Evolutionary conservation across 2,329 filamentous ascomycete species (phyloP), one percentile per base, ranked within the genome.

Genomic region (Hawksworthiomyces lignivorus): DNA sequence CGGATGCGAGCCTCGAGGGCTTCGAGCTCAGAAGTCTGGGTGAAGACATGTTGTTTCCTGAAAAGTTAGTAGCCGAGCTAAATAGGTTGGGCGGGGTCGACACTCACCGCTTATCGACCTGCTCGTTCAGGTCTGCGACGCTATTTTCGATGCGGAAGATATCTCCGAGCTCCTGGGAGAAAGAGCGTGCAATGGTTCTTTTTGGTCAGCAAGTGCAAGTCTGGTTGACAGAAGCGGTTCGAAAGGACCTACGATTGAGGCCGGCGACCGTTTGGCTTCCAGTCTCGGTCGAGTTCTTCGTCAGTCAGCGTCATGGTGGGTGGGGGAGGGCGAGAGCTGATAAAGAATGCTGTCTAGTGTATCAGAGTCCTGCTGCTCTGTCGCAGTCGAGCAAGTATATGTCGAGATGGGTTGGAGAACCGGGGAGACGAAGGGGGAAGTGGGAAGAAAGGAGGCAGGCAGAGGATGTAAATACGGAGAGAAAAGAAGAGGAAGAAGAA

Each of bases 91-190:
- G n/a, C n/a, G n/a, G n/a, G n/a, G n/a, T n/a, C n/a, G n/a, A n/a
- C n/a, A n/a, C n/a, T n/a, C 69, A 96, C 89, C 89, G 90, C 62
- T 87, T 76, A 59, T 87, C 76, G 47, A 95, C 78, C 52, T 84
- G 77, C 59, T 82, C 73, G 56, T 84, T 78, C 27, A 94, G 73
- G 48, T 83, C 75, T 56, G 82, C 77, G 45, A 92, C 59, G 52
- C 82, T 82, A 62, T 80, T 83, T 53, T 92, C 86, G 57, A 96
- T 81, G 56, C 84, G 83, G 69, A 96, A 96, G 53, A 94, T 83
- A 59, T 87, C 83, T 69, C 90, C 84, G 47, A 96, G 72, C 60
- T 90, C 86, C 33, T 80, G 72, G 46, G 87, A 90, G 66, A 96
- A 95, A 58, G 84, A 87, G 54, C 80, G 83, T 41, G 88, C 89